Evolutionary conservation across 2,329 filamentous ascomycete genomes (phyloP).

Genomic region (Beauveria scarabaeidicola): DNA sequence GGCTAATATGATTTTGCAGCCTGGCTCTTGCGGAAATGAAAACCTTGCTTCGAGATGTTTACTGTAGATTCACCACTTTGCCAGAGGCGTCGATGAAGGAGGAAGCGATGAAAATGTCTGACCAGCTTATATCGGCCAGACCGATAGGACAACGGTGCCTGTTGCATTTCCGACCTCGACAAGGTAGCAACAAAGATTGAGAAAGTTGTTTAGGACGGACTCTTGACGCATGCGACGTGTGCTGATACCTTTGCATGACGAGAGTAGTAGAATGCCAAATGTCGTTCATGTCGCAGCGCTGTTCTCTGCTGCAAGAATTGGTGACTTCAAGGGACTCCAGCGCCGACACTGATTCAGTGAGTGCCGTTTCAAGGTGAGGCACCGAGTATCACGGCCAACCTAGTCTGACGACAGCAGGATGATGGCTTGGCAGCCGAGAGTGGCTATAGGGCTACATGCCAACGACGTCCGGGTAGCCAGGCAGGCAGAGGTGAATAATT

Average conservation of each 20-base stretch:
- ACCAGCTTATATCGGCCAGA: conserved; percentile 59
- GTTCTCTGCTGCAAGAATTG: neutral
- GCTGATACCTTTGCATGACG: no score
- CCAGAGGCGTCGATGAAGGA: conserved; percentile 45
- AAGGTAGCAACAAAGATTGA: conserved; percentile 2
- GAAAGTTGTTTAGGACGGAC: neutral
- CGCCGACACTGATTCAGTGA: neutral
- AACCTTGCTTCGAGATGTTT: conserved; percentile 52
- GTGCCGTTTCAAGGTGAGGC: neutral
- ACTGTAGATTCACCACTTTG: conserved; percentile 48
- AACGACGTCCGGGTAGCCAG: neutral
- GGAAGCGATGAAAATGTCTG: conserved; percentile 54
- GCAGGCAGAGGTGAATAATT: neutral
- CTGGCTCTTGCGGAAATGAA: conserved; percentile 63
- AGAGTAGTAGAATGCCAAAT: neutral
- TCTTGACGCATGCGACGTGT: neutral
- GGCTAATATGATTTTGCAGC: conserved; percentile 16
- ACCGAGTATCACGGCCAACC: neutral
- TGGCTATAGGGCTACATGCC: neutral
- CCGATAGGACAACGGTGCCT: conserved; percentile 52
- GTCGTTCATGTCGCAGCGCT: neutral
- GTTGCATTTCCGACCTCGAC: conserved; percentile 37
- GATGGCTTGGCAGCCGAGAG: neutral
- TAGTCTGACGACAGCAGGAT: neutral
- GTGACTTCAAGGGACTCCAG: neutral